phyloP scores from a whole-genome alignment of 2,329 filamentous ascomycete species.

The Cladosporium oxysporum region DNA sequence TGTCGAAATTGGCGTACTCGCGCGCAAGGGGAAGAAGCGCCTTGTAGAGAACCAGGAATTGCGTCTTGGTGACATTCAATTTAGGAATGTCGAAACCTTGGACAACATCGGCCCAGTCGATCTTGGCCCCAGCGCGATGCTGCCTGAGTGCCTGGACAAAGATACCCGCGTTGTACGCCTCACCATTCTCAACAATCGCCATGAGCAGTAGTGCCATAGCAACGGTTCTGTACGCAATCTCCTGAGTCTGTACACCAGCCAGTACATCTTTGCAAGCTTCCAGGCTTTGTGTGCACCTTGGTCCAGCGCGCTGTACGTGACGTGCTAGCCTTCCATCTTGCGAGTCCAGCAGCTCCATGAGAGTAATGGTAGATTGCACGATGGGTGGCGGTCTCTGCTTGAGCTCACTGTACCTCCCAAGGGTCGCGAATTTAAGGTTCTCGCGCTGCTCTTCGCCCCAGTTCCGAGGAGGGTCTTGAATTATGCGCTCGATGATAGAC shows the following conservation, averaged over 20 bases:
- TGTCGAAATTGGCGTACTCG: constrained; percentile 67
- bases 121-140: constrained; percentile 55
- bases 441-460: constrained; percentile 75
- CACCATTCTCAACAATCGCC: constrained; percentile 64
- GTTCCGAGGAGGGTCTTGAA: constrained; percentile 81
- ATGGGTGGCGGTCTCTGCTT: constrained; percentile 62
- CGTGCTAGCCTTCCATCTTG: constrained; percentile 60
- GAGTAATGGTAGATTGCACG: constrained; percentile 69
- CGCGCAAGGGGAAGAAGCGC: constrained; percentile 72
- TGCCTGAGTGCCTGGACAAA: constrained; percentile 61
- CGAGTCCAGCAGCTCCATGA: constrained; percentile 66
- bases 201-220: constrained; percentile 75
- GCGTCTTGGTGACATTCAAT: constrained; percentile 71
- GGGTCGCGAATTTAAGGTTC: constrained; percentile 66
- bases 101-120: constrained; percentile 71
- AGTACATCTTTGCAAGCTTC: constrained; percentile 67
- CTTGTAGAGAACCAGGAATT: constrained; percentile 80
- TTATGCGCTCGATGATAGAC: constrained; percentile 78
- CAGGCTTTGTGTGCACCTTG: constrained; percentile 72
- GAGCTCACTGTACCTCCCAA: constrained; percentile 68
- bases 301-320: constrained; percentile 71
- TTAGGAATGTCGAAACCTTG: constrained; percentile 77
- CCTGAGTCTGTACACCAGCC: constrained; percentile 57
- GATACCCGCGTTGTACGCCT: constrained; percentile 66
- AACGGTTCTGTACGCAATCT: constrained; percentile 78